Evolutionary conservation across 2,329 filamentous ascomycete genomes (phyloP).

Genomic region (Lomentospora prolificans): DNA sequence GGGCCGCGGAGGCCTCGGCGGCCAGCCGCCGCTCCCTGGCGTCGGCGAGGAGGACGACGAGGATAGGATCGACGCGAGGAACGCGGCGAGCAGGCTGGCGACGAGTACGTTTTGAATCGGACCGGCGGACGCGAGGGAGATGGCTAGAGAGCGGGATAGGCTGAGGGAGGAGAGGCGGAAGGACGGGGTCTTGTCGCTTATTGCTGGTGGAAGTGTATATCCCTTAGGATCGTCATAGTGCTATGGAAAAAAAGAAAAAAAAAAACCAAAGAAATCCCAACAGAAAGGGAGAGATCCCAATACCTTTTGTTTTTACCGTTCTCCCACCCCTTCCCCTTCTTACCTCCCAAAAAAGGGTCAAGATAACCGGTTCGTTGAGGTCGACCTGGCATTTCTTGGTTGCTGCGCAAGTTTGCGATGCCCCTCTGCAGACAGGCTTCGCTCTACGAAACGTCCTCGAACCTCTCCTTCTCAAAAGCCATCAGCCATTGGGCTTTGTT

Average conservation of each 20-base stretch:
- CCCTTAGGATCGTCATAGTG: not conserved
- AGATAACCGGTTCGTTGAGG: no score
- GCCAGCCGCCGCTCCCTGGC: slow-evolving; percentile 41
- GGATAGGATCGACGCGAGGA: slow-evolving; percentile 87
- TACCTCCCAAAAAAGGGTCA: no score
- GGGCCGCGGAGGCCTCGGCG: slow-evolving; percentile 29
- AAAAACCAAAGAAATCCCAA: not conserved
- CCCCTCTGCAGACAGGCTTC: no score
- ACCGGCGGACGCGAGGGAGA: not conserved
- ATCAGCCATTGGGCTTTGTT: no score
- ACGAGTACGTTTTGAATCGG: slow-evolving; percentile 73
- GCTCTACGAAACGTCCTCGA: no score
- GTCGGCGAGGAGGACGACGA: slow-evolving; percentile 77
- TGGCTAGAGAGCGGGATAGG: not conserved
- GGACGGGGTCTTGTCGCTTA: not conserved
- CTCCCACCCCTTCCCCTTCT: no score
- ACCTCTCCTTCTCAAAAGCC: no score
- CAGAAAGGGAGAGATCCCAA: no score
- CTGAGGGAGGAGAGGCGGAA: slow-evolving; percentile 5
- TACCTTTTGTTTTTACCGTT: no score
- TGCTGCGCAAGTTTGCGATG: no score
- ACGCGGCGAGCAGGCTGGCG: slow-evolving; percentile 86
- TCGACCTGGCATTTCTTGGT: no score
- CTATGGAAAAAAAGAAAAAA: not conserved
- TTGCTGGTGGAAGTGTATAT: not conserved